phyloP scores from a whole-genome alignment of 176 grass and related monocot species.

The Oryza nivara region DNA sequence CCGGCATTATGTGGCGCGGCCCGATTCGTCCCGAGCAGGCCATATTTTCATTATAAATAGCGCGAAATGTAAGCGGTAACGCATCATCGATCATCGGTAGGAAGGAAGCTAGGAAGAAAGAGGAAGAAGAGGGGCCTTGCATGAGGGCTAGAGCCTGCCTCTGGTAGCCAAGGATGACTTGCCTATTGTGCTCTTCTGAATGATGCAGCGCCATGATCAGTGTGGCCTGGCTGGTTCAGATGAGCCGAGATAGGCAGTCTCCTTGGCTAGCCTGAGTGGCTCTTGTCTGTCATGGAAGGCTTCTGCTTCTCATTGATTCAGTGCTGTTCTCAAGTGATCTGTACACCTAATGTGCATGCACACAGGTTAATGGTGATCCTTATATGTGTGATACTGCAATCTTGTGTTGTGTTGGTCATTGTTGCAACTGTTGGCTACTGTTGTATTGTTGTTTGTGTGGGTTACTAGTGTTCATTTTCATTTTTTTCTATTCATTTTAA shows the following conservation, averaged over 20 bases:
- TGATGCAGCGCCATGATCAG: background rate
- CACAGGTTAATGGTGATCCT: background rate
- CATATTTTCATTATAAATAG: slow-evolving; percentile 41
- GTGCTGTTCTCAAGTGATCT: background rate
- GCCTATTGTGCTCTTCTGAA: slow-evolving; percentile 48
- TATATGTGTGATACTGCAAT: background rate
- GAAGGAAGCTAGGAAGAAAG: background rate
- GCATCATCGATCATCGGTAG: background rate
- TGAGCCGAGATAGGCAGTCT: slow-evolving; percentile 53
- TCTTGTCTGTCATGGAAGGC: slow-evolving; percentile 57
- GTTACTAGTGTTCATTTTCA: too few species aligned
- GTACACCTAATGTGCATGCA: background rate
- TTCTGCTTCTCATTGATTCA: slow-evolving; percentile 44
- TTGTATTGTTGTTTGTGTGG: background rate
- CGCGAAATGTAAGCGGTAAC: background rate
- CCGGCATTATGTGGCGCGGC: background rate
- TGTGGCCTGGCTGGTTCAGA: slow-evolving; percentile 3
- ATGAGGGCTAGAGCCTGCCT: slow-evolving; percentile 49
- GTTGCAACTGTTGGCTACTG: background rate
- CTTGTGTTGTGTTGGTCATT: background rate
- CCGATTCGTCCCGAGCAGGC: background rate
- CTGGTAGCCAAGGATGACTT: slow-evolving; percentile 77
- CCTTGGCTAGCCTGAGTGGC: slow-evolving; percentile 67
- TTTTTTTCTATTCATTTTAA: too few species aligned
- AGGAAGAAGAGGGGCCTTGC: slow-evolving; percentile 36